Evolutionary conservation across 352 stramenopile genomes (phyloP).

Genomic region (Globisporangium alternatum): DNA sequence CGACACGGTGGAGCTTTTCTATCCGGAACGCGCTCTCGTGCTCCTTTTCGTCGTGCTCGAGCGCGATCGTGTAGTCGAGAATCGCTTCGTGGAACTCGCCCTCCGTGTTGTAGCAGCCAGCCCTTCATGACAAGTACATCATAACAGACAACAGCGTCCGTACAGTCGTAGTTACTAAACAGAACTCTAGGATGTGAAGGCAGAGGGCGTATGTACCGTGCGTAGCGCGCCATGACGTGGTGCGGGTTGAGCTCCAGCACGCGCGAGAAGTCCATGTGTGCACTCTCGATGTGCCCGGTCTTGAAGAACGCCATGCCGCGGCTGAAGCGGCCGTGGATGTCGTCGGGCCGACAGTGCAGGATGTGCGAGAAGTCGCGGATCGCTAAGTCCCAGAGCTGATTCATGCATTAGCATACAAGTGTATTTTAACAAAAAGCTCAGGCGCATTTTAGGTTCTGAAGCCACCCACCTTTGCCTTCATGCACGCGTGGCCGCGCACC

Average conservation of each 20-base stretch:
- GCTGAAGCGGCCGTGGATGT: slow-evolving; percentile 66
- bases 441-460: too few species aligned
- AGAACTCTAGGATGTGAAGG: background rate
- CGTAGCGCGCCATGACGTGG: slow-evolving; percentile 80
- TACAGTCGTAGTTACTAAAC: background rate
- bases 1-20: slow-evolving; percentile 22
- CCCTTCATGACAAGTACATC: slow-evolving; percentile 19
- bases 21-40: slow-evolving; percentile 25
- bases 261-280: slow-evolving; percentile 59
- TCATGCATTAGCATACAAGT: background rate
- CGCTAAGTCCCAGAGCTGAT: slow-evolving; percentile 42
- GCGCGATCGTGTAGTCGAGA: slow-evolving; percentile 69
- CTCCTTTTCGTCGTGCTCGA: slow-evolving; percentile 64
- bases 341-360: slow-evolving; percentile 40
- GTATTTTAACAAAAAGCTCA: too few species aligned
- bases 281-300: slow-evolving; percentile 40
- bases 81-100: slow-evolving; percentile 70
- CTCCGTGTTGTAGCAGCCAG: slow-evolving; percentile 70
- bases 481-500: slow-evolving; percentile 58
- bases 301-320: slow-evolving; percentile 75
- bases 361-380: slow-evolving; percentile 57
- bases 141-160: background rate
- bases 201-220: slow-evolving; percentile 21
- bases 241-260: slow-evolving; percentile 67
- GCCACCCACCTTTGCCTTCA: slow-evolving; percentile 53